Evolutionary conservation across 371 early-diverging fungal species (phyloP).

Genomic region (Rhizomucor pusillus): DNA sequence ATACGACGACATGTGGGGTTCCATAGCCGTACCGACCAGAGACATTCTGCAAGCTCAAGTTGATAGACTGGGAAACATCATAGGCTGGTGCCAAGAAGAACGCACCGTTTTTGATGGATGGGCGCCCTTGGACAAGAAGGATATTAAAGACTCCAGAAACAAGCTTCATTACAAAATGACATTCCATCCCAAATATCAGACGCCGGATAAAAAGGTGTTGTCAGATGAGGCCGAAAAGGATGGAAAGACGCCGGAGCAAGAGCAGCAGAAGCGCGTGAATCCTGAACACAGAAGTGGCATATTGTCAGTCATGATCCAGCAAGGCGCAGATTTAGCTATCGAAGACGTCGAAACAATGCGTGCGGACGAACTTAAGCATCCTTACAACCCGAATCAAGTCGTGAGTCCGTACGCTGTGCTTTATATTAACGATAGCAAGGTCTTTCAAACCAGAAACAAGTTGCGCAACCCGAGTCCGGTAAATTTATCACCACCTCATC

Average conservation of each 20-base stretch:
- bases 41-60: slow-evolving; percentile 31
- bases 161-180: slow-evolving; percentile 35
- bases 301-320: slow-evolving; percentile 28
- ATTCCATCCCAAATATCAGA: slow-evolving; percentile 46
- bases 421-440: slow-evolving; percentile 41
- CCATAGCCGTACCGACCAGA: slow-evolving; percentile 27
- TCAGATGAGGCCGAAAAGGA: slow-evolving; percentile 13
- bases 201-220: slow-evolving; percentile 14
- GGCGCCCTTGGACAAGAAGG: slow-evolving; percentile 40
- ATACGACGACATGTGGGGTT: slow-evolving; percentile 42
- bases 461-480: slow-evolving; percentile 37
- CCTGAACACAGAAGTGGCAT: slow-evolving; percentile 33
- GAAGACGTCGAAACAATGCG: slow-evolving; percentile 26
- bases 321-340: slow-evolving; percentile 41
- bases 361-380: slow-evolving; percentile 33
- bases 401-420: slow-evolving; percentile 41
- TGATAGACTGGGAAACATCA: slow-evolving; percentile 33
- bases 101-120: slow-evolving; percentile 43
- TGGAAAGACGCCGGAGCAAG: slow-evolving; percentile 11
- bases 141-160: slow-evolving; percentile 23
- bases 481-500: slow-evolving; percentile 8
- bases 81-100: slow-evolving; percentile 32
- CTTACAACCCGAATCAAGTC: slow-evolving; percentile 30
- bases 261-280: slow-evolving; percentile 13
- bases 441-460: slow-evolving; percentile 32